phyloP scores from a whole-genome alignment of 768 basidiomycete genomes.

The Mycena galopus region DNA sequence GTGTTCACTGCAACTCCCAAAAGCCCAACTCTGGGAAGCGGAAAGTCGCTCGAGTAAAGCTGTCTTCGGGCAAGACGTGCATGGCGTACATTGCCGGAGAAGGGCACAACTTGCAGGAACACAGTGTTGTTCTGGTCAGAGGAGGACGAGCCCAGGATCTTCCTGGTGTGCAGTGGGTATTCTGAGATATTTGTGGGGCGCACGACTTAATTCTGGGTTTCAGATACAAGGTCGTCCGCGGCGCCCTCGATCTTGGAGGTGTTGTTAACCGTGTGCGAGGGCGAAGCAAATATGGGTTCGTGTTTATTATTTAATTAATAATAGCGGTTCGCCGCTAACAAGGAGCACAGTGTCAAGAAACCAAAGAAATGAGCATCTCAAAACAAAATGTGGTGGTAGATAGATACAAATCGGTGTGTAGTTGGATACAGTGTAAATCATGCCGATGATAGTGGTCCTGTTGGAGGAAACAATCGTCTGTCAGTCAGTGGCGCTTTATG shows the following conservation, averaged over 20 bases:
- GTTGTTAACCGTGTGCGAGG: slow-evolving; percentile 86
- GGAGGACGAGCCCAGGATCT: slow-evolving; percentile 98
- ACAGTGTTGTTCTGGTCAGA: slow-evolving; percentile 94
- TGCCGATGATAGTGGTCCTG: slow-evolving; percentile 45
- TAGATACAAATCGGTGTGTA: slow-evolving; percentile 45
- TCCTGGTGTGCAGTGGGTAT: slow-evolving; percentile 91
- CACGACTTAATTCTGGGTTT: slow-evolving; percentile 1
- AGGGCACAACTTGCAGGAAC: slow-evolving; percentile 98
- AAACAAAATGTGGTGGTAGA: slow-evolving; percentile 7
- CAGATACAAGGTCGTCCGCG: slow-evolving; percentile 96
- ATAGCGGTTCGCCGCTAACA: slow-evolving; percentile 10
- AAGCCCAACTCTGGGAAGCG: slow-evolving; percentile 99
- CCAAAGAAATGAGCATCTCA: slow-evolving; percentile 73
- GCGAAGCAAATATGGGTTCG: slow-evolving; percentile 94
- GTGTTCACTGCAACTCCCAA: slow-evolving; percentile 89
- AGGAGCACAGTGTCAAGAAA: slow-evolving; percentile 76
- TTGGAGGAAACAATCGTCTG: slow-evolving; percentile 45
- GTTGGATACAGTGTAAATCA: slow-evolving; percentile 56
- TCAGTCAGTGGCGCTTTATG: neutral
- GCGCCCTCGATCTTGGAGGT: slow-evolving; percentile 90
- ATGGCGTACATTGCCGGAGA: slow-evolving; percentile 98
- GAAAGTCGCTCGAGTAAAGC: slow-evolving; percentile 94
- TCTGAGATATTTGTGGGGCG: neutral
- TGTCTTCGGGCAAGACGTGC: slow-evolving; percentile 88
- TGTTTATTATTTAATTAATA: slow-evolving; percentile 8